These are phyloP conservation scores for Lasiodiplodia theobromae DNA, from an alignment of 2,329 filamentous ascomycete genomes.

Conservation along the genomic window DNA sequence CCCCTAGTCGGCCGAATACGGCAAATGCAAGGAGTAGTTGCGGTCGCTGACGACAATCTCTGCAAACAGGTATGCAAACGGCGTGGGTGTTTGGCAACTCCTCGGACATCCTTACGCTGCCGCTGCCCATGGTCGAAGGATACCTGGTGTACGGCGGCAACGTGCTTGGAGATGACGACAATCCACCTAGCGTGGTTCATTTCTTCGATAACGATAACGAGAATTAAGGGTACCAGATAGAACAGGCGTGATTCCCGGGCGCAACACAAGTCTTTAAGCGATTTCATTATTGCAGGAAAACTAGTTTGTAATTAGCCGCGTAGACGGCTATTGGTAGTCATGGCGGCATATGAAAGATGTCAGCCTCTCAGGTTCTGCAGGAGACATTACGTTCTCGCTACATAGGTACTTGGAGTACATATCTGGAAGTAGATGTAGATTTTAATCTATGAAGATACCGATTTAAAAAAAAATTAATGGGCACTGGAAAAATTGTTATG, in stretches of 20 bases:
- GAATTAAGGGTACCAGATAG: not conserved
- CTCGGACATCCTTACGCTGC: constrained; percentile 46
- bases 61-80: constrained; percentile 50
- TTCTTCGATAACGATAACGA: constrained; percentile 12
- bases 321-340: too few relatives aligned
- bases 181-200: constrained; percentile 32
- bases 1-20: not conserved
- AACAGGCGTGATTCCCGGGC: not conserved
- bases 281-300: not conserved
- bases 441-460: too few relatives aligned
- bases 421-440: too few relatives aligned
- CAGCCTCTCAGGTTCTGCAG: too few relatives aligned
- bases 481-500: too few relatives aligned
- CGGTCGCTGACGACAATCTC: not conserved
- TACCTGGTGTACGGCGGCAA: constrained; percentile 55
- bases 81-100: constrained; percentile 57
- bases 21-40: not conserved
- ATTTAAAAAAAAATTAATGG: too few relatives aligned
- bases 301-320: not conserved
- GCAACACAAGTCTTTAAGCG: not conserved
- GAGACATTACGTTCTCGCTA: too few relatives aligned
- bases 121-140: constrained; percentile 46
- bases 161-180: constrained; percentile 47
- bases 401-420: too few relatives aligned
- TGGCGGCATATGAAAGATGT: too few relatives aligned